Base-by-base conservation (phyloP, 1,139 yeast species). In the Williopsis jadinii region DNA sequence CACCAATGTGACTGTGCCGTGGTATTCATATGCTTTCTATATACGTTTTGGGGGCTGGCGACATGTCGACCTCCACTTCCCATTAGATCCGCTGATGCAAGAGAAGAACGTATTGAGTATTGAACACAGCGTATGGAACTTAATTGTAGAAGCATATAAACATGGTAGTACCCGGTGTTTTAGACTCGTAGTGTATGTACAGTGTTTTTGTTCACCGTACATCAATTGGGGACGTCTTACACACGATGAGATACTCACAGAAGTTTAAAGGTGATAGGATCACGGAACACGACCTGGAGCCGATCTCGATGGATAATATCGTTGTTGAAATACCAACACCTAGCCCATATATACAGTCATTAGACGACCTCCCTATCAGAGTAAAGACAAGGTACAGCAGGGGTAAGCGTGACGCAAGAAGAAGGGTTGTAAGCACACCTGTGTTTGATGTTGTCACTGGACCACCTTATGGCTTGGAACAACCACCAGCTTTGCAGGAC, bases 351-450 rank as follows among this genome's bases (percentile, higher is more conserved):
- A 19, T 26, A 8, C 26, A 34, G 11, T 31, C 24, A 11, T 28
- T 45, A n/a, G 47, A 42, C 3, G 46, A 48, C 9, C 34, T 54
- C 1, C 56, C 56, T 3, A 51, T 54, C 4, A 44, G 58, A 35
- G 56, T 52, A 11, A 49, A 46, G 39, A 51, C 58, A 6, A 37
- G 53, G 9, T 47, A 38, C 32, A 43, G 45, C n/a, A 43, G 42
- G 8, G 43, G 43, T 12, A 32, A 35, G 10, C 41, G 40, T 14
- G 14, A 30, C 3, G 37, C 36, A 3, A 45, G 48, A 1, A 46
- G 51, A 39, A 43, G 58, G 43, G 51, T 54, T 11, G 52, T 53
- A n/a, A 53, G 56, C 41, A 51, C 56, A 1, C 53, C 56, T 28
- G 49, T 50, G 3, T 53, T 54, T 35, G 55, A 54, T 34, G 32